Conservation (phyloP, 2,329 filamentous ascomycete genomes). For the Colletotrichum nymphaeae region DNA sequence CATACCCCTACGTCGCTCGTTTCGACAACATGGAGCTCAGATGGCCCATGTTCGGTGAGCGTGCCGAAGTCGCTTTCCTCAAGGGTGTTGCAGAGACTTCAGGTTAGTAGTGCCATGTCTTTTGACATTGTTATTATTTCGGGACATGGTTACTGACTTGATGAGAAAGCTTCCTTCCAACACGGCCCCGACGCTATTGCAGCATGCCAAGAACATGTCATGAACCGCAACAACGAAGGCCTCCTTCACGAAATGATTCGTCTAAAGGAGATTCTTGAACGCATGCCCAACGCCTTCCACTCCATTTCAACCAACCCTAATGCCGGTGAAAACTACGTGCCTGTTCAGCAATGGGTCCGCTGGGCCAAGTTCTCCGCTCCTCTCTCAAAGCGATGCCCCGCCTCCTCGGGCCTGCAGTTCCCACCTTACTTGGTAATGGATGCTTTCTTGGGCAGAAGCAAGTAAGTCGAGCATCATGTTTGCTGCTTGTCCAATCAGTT, state of each 20-base stretch:
- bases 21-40: slow-evolving; percentile 65
- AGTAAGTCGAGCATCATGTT: slow-evolving; percentile 31
- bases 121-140: background rate
- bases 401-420: slow-evolving; percentile 63
- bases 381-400: slow-evolving; percentile 60
- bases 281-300: slow-evolving; percentile 65
- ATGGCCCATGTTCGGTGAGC: slow-evolving; percentile 65
- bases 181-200: slow-evolving; percentile 63
- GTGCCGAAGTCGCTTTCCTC: slow-evolving; percentile 62
- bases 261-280: slow-evolving; percentile 63
- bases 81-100: slow-evolving; percentile 61
- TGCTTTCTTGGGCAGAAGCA: slow-evolving; percentile 63
- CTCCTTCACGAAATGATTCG: slow-evolving; percentile 62
- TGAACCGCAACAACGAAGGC: slow-evolving; percentile 61
- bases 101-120: slow-evolving; percentile 39
- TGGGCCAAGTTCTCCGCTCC: slow-evolving; percentile 64
- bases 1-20: slow-evolving; percentile 60
- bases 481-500: no score
- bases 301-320: slow-evolving; percentile 64
- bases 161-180: slow-evolving; percentile 56
- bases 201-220: slow-evolving; percentile 64
- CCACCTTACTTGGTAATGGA: slow-evolving; percentile 66
- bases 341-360: slow-evolving; percentile 59
- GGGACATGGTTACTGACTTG: background rate
- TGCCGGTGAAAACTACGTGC: slow-evolving; percentile 61